Base-by-base conservation (phyloP, 768 basidiomycete species). In the Mycena alexandri region DNA sequence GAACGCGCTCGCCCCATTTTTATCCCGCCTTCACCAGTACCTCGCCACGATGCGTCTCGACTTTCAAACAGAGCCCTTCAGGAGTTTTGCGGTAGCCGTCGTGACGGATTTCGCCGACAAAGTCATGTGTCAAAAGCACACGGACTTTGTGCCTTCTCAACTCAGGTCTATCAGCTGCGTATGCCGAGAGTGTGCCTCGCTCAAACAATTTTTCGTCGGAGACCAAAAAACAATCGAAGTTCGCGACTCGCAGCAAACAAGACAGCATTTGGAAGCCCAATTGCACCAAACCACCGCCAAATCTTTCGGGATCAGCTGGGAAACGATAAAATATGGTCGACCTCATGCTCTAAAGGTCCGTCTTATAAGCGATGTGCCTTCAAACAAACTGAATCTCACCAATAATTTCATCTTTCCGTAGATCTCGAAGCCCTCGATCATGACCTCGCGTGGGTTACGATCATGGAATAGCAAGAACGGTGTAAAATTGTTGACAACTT, bases 381-480 rank as follows among this genome's bases (percentile, higher is more conserved):
- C 38, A n/a, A 10, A 14, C 38, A n/a, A 10, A 14, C 24, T 17
- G 16, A 22, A 22, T 22, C 14, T 24, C 29, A n/a, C n/a, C n/a
- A 29, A n/a, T 19, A 38, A 16, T 7, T 24, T 55, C 17, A 17
- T 19, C 14, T 57, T 42, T 17, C 16, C 44, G 5, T n/a, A 70
- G 69, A 53, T 70, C 48, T 64, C 66, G 10, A 71, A 71, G 42
- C 70, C 70, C 1, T n/a, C 52, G 12, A 47, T 12, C 13, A 71
- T 71, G 70, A 41, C 58, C 8, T 56, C 70, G 1, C 33, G 48
- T 6, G 44, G 44, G 1, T 10, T 44, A 19, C 63, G 69, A 61
- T 24, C 59, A 12, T 43, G 34, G 29, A 69, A 65, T 21, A 56
- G 41, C 38, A 33, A 41, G 34, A 33, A n/a, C 19, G 68, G 53